Evolutionary conservation across 2,329 filamentous ascomycete species (phyloP), one percentile per base, ranked within the genome.

Genomic region (Diaporthe australafricana): DNA sequence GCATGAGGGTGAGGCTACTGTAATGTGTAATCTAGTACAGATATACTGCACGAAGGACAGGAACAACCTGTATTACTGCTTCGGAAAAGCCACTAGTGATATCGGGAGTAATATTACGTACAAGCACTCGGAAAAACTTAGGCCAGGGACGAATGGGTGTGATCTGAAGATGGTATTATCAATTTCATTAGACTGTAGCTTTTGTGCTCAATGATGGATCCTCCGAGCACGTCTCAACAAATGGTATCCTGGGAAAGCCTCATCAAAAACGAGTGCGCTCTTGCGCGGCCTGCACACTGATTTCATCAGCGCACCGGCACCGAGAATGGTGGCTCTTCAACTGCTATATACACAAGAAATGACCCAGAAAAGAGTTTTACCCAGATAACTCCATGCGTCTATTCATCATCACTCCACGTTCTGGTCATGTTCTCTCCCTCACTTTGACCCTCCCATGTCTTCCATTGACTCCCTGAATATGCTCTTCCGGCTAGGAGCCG

Each of bases 381-480:
- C 60, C n/a, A 65, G 2, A 17, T 8, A n/a, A 65, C 45, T 65
- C 60, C 60, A 50, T 65, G 60, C 60, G 35, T 50, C 60, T 65
- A 65, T 50, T 65, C 47, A 47, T 57, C 16, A 35, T 56, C 40
- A n/a, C 9, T 9, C 32, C 30, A 25, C 30, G 22, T n/a, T 20
- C 11, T 38, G 35, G 30, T 45, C 30, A 20, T 47, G 40, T 20
- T 12, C 9, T n/a, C 50, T 17, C 40, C 9, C 14, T 72, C 57
- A 68, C 7, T 17, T 35, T 14, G 45, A 52, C 16, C 70, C 76
- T 12, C 76, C 79, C 77, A 83, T 79, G 75, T 86, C 83, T 50
- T 84, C 83, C 35, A 79, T 78, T n/a, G 79, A 81, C 75, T 85
- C 84, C 8, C 78, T 76, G 52, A 86, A 85, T 48, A 83, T 80